phyloP scores from a whole-genome alignment of 2,329 filamentous ascomycete genomes.

The Geoglossum cookeanum region DNA sequence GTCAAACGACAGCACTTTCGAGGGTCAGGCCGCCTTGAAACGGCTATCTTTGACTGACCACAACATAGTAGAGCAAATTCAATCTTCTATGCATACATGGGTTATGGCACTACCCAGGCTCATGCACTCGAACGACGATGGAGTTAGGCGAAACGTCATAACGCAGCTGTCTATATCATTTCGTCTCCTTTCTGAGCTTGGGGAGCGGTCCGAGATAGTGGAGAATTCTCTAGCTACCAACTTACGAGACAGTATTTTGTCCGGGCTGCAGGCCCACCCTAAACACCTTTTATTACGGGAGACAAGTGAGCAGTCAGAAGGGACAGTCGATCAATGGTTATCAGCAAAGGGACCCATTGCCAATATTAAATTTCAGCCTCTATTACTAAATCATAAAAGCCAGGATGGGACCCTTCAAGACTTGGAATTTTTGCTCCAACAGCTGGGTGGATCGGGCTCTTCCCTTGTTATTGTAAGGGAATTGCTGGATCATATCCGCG shows the following conservation, averaged over 20 bases:
- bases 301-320: not conserved
- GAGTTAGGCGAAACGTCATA: conserved; percentile 51
- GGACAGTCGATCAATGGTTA: not conserved
- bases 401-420: conserved; percentile 44
- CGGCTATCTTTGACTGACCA: conserved; percentile 42
- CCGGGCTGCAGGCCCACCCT: conserved; percentile 21
- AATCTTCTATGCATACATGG: conserved; percentile 62
- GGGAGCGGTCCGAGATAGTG: conserved; percentile 45
- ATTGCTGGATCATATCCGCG: conserved; percentile 44
- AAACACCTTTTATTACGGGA: not conserved
- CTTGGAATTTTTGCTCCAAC: conserved; percentile 39
- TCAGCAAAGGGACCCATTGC: not conserved
- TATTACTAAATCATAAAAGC: conserved; percentile 45
- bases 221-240: conserved; percentile 47
- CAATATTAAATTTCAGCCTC: conserved; percentile 32
- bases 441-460: conserved; percentile 28
- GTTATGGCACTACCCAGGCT: conserved; percentile 58
- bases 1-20: conserved; percentile 29
- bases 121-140: conserved; percentile 71
- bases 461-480: conserved; percentile 36
- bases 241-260: conserved; percentile 53
- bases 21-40: conserved; percentile 28
- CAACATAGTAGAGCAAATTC: conserved; percentile 43
- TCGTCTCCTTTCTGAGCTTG: conserved; percentile 41
- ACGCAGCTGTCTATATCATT: conserved; percentile 60